Evolutionary conservation across 345 rosid genomes (phyloP).

Genomic region (Moricandia arvensis): DNA sequence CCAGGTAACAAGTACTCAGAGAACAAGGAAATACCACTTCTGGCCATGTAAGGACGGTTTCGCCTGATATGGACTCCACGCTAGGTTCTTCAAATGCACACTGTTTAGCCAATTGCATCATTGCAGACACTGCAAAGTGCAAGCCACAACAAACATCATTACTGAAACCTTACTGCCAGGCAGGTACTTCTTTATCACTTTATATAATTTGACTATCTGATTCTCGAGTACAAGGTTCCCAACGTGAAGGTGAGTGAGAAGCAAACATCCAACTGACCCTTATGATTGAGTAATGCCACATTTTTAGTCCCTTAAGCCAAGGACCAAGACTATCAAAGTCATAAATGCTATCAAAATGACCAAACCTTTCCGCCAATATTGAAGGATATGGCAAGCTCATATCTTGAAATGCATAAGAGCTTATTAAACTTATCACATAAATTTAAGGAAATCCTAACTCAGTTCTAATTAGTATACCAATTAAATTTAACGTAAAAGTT

Average conservation of each 20-base stretch:
- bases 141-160: conserved; percentile 34
- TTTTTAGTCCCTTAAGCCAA: background rate
- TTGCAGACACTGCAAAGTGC: conserved; percentile 95
- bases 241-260: conserved; percentile 15
- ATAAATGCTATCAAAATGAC: background rate
- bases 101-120: conserved; percentile 91
- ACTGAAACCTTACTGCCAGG: background rate
- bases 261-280: conserved; percentile 9
- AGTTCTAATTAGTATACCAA: conserved; percentile 4
- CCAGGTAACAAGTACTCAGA: conserved; percentile 8
- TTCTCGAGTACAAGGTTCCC: background rate
- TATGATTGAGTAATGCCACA: conserved; percentile 5
- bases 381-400: conserved; percentile 18
- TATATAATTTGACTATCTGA: background rate
- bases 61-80: conserved; percentile 85
- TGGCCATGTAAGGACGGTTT: conserved; percentile 91
- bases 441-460: background rate
- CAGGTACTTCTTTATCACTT: background rate
- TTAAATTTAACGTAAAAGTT: background rate
- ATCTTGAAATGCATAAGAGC: background rate
- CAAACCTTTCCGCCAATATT: conserved; percentile 2
- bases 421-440: conserved; percentile 1
- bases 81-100: conserved; percentile 97
- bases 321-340: background rate
- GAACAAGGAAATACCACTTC: conserved; percentile 64